These are phyloP conservation scores for Poa annua DNA, from an alignment of 176 grass and related monocot species.

Conservation along the genomic window DNA sequence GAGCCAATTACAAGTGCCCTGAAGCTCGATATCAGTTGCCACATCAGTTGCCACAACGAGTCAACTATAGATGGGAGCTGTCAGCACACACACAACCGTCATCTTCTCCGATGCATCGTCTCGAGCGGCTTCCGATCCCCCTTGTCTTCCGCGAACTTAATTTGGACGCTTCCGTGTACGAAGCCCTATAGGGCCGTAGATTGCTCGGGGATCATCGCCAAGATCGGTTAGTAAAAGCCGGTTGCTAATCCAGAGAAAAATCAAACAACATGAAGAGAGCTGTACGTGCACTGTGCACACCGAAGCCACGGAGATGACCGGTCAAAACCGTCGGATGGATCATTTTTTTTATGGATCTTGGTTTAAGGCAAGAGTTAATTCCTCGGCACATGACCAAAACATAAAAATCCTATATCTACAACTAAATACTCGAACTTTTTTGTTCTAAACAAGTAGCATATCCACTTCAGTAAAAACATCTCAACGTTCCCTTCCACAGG, in stretches of 20 bases:
- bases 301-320: not conserved
- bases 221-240: constrained; percentile 13
- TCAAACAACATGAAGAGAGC: not conserved
- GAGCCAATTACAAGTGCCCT: too few species aligned
- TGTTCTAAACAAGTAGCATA: too few species aligned
- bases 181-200: not conserved
- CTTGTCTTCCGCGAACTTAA: constrained; percentile 40
- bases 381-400: too few species aligned
- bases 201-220: constrained; percentile 43
- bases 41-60: too few species aligned
- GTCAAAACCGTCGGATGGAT: constrained; percentile 12
- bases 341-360: too few species aligned
- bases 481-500: too few species aligned
- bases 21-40: too few species aligned
- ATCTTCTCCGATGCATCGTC: not conserved
- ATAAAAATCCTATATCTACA: too few species aligned
- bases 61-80: not conserved
- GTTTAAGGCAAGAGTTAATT: too few species aligned
- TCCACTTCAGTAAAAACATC: too few species aligned
- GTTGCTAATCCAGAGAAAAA: constrained; percentile 43
- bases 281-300: not conserved
- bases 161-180: constrained; percentile 26
- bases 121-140: constrained; percentile 33
- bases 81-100: not conserved
- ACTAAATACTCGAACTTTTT: too few species aligned